Conservation (phyloP, 2,329 filamentous ascomycete genomes). For the Pseudogymnoascus sp. region DNA sequence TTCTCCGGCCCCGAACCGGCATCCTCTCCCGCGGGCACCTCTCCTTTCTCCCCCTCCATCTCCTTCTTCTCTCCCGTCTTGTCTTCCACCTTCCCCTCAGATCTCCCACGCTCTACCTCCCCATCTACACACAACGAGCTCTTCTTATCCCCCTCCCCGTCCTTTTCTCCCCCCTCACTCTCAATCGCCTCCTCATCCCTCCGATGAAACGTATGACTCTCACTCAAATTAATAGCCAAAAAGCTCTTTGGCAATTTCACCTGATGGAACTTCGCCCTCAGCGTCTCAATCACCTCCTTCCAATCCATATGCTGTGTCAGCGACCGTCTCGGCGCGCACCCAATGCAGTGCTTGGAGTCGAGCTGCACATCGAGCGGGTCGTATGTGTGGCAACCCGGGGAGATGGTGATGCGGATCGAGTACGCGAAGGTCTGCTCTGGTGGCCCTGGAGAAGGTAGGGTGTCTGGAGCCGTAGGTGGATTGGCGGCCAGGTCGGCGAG, state of each 20-base stretch:
- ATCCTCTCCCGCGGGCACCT: not conserved
- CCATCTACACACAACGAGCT: not conserved
- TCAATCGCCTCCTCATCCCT: conserved; percentile 20
- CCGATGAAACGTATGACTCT: conserved; percentile 29
- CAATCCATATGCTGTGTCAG: conserved; percentile 88
- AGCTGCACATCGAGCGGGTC: conserved; percentile 94
- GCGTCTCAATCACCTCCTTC: conserved; percentile 93
- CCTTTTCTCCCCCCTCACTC: not conserved
- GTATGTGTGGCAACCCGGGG: conserved; percentile 90
- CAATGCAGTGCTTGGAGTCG: conserved; percentile 93
- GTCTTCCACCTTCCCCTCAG: not conserved
- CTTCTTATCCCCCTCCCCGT: not conserved
- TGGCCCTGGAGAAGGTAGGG: conserved; percentile 43
- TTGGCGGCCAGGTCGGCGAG: not conserved
- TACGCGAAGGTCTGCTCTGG: conserved; percentile 68
- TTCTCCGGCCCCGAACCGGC: not conserved
- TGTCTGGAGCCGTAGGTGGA: conserved; percentile 20
- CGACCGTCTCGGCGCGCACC: conserved; percentile 81
- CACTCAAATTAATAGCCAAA: conserved; percentile 29
- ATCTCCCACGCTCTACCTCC: not conserved
- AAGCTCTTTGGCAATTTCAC: conserved; percentile 31
- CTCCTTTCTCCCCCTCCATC: not conserved
- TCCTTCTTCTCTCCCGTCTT: not conserved
- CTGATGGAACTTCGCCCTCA: conserved; percentile 92
- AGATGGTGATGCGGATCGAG: conserved; percentile 92